A percentile compares a stretch with the other conserved stretches of the same genome.
Conservation (phyloP, 352 stramenopile genomes). For the Pythium plurisporium region DNA sequence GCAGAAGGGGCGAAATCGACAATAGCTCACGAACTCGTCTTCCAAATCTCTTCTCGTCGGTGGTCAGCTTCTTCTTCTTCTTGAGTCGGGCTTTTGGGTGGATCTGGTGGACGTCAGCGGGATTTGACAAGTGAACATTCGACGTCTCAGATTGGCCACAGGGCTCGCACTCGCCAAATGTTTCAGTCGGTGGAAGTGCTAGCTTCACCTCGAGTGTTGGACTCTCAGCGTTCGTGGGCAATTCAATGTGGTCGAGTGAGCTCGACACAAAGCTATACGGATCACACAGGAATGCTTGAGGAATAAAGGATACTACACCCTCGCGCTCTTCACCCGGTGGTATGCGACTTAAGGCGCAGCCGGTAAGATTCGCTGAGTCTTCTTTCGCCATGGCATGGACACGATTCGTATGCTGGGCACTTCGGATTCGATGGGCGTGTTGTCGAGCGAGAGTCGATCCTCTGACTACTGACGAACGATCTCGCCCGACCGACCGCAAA, state of each 20-base stretch:
- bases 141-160: too few relatives aligned
- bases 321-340: background rate
- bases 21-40: conserved; percentile 2
- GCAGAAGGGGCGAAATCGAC: conserved; percentile 8
- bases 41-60: conserved; percentile 1
- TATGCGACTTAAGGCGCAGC: background rate
- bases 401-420: too few relatives aligned
- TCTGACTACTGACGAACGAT: background rate
- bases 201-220: background rate
- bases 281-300: background rate
- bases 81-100: background rate
- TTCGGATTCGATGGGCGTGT: conserved; percentile 1
- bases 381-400: too few relatives aligned
- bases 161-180: too few relatives aligned
- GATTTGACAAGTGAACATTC: background rate
- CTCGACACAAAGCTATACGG: background rate
- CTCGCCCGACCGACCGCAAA: too few relatives aligned
- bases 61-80: background rate
- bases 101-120: background rate
- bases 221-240: background rate
- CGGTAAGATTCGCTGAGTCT: too few relatives aligned
- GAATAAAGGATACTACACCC: background rate
- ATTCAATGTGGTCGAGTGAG: too few relatives aligned
- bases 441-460: background rate
- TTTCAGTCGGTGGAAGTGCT: too few relatives aligned